Base-by-base conservation (phyloP, 805 yeast genomes). In the Starmerella bombicola region DNA sequence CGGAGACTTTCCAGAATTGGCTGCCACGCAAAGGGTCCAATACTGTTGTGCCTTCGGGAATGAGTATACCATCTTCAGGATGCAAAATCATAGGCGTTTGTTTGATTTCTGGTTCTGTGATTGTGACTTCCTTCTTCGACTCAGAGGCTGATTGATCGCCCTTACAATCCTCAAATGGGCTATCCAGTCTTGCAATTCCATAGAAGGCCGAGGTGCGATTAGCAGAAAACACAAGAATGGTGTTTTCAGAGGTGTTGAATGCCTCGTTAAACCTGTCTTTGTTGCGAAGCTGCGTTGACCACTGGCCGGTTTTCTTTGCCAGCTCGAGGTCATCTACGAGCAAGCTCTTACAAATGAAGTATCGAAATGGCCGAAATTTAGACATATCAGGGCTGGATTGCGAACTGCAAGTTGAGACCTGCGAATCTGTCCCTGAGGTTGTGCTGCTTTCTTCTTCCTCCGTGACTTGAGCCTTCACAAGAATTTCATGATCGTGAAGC, bases 221-320 rank as follows among this genome's bases (percentile, higher is more conserved):
- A 18, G 65, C 67, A 4, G 66, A 60, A 41, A 64, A 64, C 18
- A 65, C 56, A 20, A 64, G 43, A 38, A 60, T 63, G 16, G 63
- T 66, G 41, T 58, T 54, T 29, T 59, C 58, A 20, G 57, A 46
- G 7, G 46, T 39, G 23, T 39, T 37, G 47, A 60, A 65, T 5
- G 67, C 68, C 19, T 51, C 45, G 46, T 65, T 63, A 49, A 64
- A 54, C 37, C 52, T 51, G n/a, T 45, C 55, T 32, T 55, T 58
- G 46, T 65, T 65, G 43, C 65, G 66, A 9, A 59, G 47, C 51
- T 64, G 68, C 21, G 69, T 64, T 4, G 65, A 56, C 68, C 68
- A 64, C 28, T 49, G 44, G 19, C 61, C 59, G 6, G 53, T 44
- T 30, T 45, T 41, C 26, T 55, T 53, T 7, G 67, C 62, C n/a